Conservation (phyloP, 257 asterid species). For the Forsythia suspensa region DNA sequence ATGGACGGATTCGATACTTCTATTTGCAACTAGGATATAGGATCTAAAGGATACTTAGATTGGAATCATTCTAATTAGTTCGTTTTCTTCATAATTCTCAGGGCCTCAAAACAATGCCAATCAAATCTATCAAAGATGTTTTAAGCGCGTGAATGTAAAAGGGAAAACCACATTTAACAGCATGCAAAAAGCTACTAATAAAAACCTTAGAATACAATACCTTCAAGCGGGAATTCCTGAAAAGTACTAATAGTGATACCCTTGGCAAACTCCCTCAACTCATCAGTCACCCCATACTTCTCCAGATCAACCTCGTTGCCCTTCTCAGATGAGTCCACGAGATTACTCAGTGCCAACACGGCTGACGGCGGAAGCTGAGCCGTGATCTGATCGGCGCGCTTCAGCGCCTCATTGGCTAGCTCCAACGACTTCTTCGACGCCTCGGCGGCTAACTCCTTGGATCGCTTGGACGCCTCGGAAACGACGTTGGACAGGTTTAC, state of each 20-base stretch:
- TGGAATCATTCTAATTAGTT: background rate
- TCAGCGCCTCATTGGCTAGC: slow-evolving; percentile 46
- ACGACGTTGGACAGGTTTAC: slow-evolving; percentile 71
- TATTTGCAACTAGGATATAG: background rate
- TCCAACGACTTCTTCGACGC: slow-evolving; percentile 64
- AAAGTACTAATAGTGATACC: slow-evolving; percentile 67
- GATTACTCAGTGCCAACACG: slow-evolving; percentile 38
- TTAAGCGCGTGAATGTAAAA: background rate
- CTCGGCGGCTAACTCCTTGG: slow-evolving; percentile 76
- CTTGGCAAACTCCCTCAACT: slow-evolving; percentile 74
- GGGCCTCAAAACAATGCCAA: background rate
- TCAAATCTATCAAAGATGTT: background rate
- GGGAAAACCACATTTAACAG: slow-evolving; percentile 6
- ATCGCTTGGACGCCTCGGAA: slow-evolving; percentile 68
- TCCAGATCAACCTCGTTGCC: slow-evolving; percentile 55
- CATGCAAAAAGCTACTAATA: background rate
- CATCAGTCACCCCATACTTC: slow-evolving; percentile 75
- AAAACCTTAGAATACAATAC: slow-evolving; percentile 27
- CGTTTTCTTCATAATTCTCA: background rate
- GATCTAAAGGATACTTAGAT: background rate
- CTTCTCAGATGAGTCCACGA: slow-evolving; percentile 50
- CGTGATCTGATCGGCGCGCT: slow-evolving; percentile 71
- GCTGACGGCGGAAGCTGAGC: slow-evolving; percentile 73
- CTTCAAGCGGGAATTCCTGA: slow-evolving; percentile 79
- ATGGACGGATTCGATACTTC: too few species aligned